phyloP scores from a whole-genome alignment of 306 rosid species.

The Rosa chinensis region DNA sequence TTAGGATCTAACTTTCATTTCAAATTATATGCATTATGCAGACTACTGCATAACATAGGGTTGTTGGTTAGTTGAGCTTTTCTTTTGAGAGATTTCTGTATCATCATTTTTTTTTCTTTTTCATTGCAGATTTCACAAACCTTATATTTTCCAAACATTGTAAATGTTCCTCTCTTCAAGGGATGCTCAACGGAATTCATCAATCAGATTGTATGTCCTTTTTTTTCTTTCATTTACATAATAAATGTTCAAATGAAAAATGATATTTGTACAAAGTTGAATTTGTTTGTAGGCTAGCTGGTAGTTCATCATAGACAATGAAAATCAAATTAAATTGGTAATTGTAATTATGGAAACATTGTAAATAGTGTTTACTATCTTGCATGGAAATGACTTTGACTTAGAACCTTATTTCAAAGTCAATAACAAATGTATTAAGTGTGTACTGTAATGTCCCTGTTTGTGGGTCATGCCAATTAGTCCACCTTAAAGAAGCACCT shows the following conservation, averaged over 20 bases:
- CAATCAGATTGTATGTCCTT: slow-evolving; percentile 80
- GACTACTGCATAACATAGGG: not conserved
- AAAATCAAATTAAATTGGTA: not conserved
- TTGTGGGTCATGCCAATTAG: not conserved
- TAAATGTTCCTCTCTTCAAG: slow-evolving; percentile 63
- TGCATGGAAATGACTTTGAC: not conserved
- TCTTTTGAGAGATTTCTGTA: not conserved
- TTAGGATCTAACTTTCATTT: not conserved
- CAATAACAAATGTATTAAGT: not conserved
- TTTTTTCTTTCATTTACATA: not conserved
- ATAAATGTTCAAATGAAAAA: not conserved
- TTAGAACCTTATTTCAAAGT: not conserved
- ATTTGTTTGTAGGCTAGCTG: not conserved
- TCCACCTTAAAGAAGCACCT: not conserved
- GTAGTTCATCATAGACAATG: not conserved
- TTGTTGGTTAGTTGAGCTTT: not conserved
- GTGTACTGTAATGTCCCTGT: not conserved
- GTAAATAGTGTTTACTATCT: not conserved
- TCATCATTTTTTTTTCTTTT: slow-evolving; percentile 11
- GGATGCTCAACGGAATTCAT: slow-evolving; percentile 86
- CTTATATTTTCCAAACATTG: slow-evolving; percentile 60
- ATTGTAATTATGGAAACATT: not conserved
- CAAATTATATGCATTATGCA: not conserved
- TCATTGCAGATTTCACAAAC: slow-evolving; percentile 76
- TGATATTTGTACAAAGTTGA: not conserved